phyloP scores from a whole-genome alignment of 208 protist species.

The Phytomonas sp. region DNA sequence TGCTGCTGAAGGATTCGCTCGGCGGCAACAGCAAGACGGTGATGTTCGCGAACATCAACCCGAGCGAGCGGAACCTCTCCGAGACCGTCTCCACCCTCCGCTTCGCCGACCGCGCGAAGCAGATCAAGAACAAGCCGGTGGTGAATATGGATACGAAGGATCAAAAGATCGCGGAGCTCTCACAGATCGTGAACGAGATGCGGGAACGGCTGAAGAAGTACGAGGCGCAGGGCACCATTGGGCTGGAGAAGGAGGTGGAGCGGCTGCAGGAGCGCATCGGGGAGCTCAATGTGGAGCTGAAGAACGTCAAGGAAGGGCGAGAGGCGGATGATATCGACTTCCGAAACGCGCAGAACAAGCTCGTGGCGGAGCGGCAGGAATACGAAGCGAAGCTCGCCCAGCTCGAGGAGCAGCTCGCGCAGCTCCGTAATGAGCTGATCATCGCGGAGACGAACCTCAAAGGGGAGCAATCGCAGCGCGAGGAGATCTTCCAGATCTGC shows the following conservation, averaged over 20 bases:
- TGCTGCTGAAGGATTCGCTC: constrained; percentile 88
- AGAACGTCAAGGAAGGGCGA: constrained; percentile 57
- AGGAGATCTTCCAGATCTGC: constrained; percentile 51
- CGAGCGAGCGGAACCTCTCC: constrained; percentile 80
- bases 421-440: constrained; percentile 65
- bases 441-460: constrained; percentile 40
- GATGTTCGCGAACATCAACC: constrained; percentile 90
- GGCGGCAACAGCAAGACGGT: constrained; percentile 85
- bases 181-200: constrained; percentile 61
- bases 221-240: constrained; percentile 54
- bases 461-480: constrained; percentile 34
- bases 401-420: constrained; percentile 46
- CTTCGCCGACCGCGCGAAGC: constrained; percentile 86
- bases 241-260: constrained; percentile 61
- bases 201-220: constrained; percentile 74
- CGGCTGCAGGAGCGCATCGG: constrained; percentile 52
- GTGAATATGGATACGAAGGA: constrained; percentile 88
- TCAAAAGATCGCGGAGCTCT: constrained; percentile 78
- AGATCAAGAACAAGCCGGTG: constrained; percentile 91
- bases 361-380: constrained; percentile 38
- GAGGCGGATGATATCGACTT: constrained; percentile 74
- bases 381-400: constrained; percentile 24
- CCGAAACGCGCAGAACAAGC: constrained; percentile 32
- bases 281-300: constrained; percentile 65
- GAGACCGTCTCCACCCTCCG: constrained; percentile 86